A percentile compares a stretch with the other conserved stretches of the same genome.
phyloP scores from a whole-genome alignment of 768 basidiomycete species.

The Tulasnella sp. region DNA sequence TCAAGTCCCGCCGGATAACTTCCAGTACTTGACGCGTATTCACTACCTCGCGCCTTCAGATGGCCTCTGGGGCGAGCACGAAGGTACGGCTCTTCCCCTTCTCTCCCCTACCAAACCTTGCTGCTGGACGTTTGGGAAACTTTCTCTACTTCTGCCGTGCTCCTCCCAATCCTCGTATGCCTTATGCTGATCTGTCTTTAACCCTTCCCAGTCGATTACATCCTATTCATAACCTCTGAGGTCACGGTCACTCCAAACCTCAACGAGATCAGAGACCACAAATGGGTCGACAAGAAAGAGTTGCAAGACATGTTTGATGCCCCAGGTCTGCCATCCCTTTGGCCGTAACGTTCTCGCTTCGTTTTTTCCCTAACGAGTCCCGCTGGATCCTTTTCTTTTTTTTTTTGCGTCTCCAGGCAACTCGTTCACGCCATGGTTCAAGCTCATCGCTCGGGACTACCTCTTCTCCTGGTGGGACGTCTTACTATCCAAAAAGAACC shows the following conservation, averaged over 20 bases:
- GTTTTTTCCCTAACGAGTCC: neutral
- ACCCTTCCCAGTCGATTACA: slow-evolving; percentile 82
- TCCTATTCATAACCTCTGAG: slow-evolving; percentile 85
- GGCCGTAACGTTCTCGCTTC: neutral
- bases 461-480: slow-evolving; percentile 99
- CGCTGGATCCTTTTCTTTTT: neutral
- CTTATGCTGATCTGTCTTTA: neutral
- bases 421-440: slow-evolving; percentile 98
- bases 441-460: slow-evolving; percentile 92
- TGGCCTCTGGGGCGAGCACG: slow-evolving; percentile 96
- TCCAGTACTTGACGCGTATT: slow-evolving; percentile 92
- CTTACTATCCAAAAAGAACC: slow-evolving; percentile 53
- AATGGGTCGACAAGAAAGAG: slow-evolving; percentile 87
- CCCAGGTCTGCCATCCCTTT: slow-evolving; percentile 41
- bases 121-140: too few relatives aligned
- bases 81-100: slow-evolving; percentile 59
- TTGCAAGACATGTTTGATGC: slow-evolving; percentile 85
- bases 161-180: slow-evolving; percentile 1
- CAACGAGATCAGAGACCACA: slow-evolving; percentile 87
- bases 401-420: slow-evolving; percentile 45
- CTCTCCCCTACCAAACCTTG: neutral
- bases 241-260: slow-evolving; percentile 72
- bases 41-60: slow-evolving; percentile 94
- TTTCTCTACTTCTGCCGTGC: neutral
- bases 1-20: slow-evolving; percentile 73